These are phyloP conservation scores for Hypocrella siamensis DNA, from an alignment of 2,329 filamentous ascomycete species.

Conservation along the genomic window DNA sequence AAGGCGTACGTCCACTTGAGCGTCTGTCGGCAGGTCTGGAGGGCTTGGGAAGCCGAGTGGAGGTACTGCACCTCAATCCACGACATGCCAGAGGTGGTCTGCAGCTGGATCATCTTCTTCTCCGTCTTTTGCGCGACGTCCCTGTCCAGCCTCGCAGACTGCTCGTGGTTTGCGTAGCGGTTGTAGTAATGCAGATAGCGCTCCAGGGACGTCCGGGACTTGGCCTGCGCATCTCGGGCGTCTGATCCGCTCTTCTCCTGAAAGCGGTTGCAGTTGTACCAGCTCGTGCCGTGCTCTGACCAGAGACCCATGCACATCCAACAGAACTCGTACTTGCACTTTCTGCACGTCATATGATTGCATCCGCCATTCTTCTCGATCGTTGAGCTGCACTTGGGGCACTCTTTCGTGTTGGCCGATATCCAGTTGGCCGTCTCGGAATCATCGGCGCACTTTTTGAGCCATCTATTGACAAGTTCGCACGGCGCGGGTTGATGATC, in stretches of 20 bases:
- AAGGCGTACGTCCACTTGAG: constrained; percentile 99
- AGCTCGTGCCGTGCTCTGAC: constrained; percentile 96
- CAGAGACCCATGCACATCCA: constrained; percentile 99
- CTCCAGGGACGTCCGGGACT: constrained; percentile 77
- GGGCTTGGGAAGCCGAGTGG: constrained; percentile 77
- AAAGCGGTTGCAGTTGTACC: constrained; percentile 98
- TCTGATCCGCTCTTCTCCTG: constrained; percentile 92
- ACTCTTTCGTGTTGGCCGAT: constrained; percentile 96
- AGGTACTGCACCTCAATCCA: constrained; percentile 99
- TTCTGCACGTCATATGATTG: constrained; percentile 95
- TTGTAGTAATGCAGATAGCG: constrained; percentile 99
- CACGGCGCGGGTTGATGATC: constrained; percentile 94
- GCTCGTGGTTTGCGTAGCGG: constrained; percentile 95
- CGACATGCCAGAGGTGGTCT: constrained; percentile 86
- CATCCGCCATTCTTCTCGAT: constrained; percentile 98
- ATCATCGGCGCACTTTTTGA: constrained; percentile 97
- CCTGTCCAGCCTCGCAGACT: constrained; percentile 90
- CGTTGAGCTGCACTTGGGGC: constrained; percentile 86
- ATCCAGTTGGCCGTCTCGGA: constrained; percentile 99
- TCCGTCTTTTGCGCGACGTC: constrained; percentile 94
- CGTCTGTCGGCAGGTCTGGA: constrained; percentile 95
- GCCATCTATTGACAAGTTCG: constrained; percentile 79
- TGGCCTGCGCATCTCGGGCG: constrained; percentile 81
- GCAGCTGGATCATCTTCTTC: constrained; percentile 96
- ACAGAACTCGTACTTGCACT: constrained; percentile 93